Conservation (phyloP, 208 protist genomes). For the Trypanosoma melophagium region DNA sequence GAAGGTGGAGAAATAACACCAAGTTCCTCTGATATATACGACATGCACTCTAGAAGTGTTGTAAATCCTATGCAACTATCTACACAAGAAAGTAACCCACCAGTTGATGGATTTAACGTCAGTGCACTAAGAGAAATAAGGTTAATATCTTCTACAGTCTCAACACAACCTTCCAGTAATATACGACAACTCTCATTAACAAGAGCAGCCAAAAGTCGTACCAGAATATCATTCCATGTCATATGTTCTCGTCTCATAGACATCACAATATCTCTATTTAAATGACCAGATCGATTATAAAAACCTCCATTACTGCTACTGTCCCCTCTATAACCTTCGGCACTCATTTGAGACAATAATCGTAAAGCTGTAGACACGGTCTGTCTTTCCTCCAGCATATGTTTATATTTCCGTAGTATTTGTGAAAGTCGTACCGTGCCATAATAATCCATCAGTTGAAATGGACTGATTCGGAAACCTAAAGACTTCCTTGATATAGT, state of each 20-base stretch:
- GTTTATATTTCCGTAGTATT: constrained; percentile 15
- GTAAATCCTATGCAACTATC: constrained; percentile 32
- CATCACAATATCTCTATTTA: constrained; percentile 4
- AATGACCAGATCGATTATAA: constrained; percentile 5
- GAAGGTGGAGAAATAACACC: constrained; percentile 10
- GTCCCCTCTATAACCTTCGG: constrained; percentile 13
- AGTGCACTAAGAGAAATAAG: constrained; percentile 56
- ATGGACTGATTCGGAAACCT: constrained; percentile 20
- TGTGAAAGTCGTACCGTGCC: constrained; percentile 4
- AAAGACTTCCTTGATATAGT: constrained; percentile 4
- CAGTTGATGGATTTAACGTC: constrained; percentile 39
- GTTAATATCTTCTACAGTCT: constrained; percentile 42
- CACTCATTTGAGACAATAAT: constrained; percentile 20
- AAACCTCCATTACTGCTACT: constrained; percentile 10
- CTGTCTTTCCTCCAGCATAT: constrained; percentile 3
- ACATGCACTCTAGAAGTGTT: constrained; percentile 18
- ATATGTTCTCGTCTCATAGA: background rate
- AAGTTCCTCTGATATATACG: constrained; percentile 17
- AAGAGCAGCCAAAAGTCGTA: constrained; percentile 39
- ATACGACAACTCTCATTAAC: constrained; percentile 43
- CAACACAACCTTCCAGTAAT: constrained; percentile 33
- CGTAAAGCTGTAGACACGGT: background rate
- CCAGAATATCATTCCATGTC: constrained; percentile 16
- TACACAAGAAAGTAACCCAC: constrained; percentile 56
- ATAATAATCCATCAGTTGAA: constrained; percentile 30